A percentile compares a stretch with the other conserved stretches of the same genome.
Conservation (phyloP, 2,329 filamentous ascomycete species). For the Ceratocystis colombiana region DNA sequence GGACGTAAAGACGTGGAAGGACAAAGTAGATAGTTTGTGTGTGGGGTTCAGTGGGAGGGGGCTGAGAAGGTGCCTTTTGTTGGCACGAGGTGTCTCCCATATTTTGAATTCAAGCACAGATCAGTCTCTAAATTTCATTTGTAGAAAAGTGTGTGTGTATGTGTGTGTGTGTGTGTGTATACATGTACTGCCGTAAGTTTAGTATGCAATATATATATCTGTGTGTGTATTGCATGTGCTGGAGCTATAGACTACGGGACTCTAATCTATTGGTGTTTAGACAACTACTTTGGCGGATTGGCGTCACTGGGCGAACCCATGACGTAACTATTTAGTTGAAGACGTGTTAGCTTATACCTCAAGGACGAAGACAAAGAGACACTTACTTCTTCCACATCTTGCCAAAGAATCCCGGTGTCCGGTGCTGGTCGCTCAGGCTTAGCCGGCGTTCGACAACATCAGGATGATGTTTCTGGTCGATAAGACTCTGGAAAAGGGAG, state of each 20-base stretch:
- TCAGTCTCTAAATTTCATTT: constrained; percentile 34
- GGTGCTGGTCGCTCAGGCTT: constrained; percentile 46
- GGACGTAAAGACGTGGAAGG: constrained; percentile 30
- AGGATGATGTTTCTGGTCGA: constrained; percentile 42
- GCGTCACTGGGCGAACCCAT: constrained; percentile 32
- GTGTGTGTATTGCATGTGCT: background rate
- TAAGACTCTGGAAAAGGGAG: constrained; percentile 40
- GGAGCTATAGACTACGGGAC: background rate
- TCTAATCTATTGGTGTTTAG: background rate
- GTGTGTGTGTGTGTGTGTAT: background rate
- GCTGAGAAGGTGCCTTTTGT: background rate
- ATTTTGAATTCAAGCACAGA: constrained; percentile 29
- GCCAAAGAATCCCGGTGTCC: constrained; percentile 41
- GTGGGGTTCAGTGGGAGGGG: constrained; percentile 27
- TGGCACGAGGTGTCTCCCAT: constrained; percentile 27
- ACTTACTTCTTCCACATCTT: constrained; percentile 49
- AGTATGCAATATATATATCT: background rate
- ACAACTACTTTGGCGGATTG: constrained; percentile 28
- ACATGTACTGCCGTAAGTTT: background rate
- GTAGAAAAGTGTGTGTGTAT: constrained; percentile 23
- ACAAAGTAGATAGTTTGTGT: constrained; percentile 34
- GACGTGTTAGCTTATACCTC: constrained; percentile 20
- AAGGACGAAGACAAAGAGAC: too few species aligned
- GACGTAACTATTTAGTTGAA: constrained; percentile 26
- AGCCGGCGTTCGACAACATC: constrained; percentile 41